Conservation (phyloP, 78 protist species). For the Dictyostelium firmibasis region DNA sequence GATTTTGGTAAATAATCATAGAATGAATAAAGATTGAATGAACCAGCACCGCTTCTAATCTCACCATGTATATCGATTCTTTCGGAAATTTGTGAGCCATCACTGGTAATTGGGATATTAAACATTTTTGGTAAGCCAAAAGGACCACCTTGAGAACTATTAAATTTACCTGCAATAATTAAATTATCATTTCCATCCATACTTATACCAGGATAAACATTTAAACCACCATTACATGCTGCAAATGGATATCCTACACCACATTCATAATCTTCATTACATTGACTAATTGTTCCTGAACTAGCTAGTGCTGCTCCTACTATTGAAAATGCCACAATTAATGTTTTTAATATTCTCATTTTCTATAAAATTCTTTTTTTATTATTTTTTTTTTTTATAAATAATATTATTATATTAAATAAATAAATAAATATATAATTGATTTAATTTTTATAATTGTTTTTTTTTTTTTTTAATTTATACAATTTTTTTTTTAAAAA, state of each 20-base stretch:
- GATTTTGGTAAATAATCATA: background rate
- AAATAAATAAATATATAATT: no score
- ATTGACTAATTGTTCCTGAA: background rate
- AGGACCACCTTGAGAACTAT: background rate
- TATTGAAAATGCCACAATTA: background rate
- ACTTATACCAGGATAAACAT: constrained; percentile 22
- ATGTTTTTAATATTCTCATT: background rate
- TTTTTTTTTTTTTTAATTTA: no score
- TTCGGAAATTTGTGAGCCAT: background rate
- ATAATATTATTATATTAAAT: no score
- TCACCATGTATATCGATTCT: background rate
- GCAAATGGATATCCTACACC: constrained; percentile 9
- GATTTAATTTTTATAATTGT: no score
- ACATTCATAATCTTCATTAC: constrained; percentile 15
- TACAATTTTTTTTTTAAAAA: no score
- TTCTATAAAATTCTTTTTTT: background rate
- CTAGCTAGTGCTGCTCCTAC: background rate
- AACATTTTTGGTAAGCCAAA: constrained; percentile 7
- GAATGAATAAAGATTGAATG: background rate
- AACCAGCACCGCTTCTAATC: background rate
- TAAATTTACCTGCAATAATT: constrained; percentile 15
- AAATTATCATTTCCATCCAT: background rate
- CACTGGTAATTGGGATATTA: background rate
- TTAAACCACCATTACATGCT: constrained; percentile 5
- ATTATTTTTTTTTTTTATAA: background rate